Evolutionary conservation across 768 basidiomycete genomes (phyloP), one percentile per base, ranked within the genome.

Genomic region (Lactarius quietus): DNA sequence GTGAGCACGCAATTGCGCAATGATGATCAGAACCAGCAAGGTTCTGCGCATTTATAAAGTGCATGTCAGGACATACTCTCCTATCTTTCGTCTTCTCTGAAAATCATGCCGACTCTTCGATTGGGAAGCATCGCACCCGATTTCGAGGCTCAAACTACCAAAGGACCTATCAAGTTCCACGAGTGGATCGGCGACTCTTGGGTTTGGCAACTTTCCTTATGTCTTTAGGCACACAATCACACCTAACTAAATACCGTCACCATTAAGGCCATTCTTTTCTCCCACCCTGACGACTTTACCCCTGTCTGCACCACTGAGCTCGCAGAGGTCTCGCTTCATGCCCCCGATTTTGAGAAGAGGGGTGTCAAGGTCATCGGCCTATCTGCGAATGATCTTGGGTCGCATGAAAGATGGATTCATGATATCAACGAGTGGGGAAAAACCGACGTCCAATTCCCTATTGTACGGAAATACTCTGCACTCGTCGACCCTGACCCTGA

Each of bases 221-320:
- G 12, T 15, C 14, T 36, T 26, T 7, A 3, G 15, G 20, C 29
- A 0, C 3, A 36, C 23, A 7, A 28, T 57, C 58, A 39, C 57
- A 33, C 12, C 35, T 14, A 43, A 12, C 33, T 43, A 41, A 33
- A 29, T 36, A n/a, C 28, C 51, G 35, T 54, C 33, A 39, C 48
- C 26, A 26, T 20, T 43, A 64, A 92, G 92, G 90, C 83, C 57
- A 78, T 94, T 74, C 82, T 98, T 63, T 98, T 98, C 85, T 96
- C 94, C 35, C 95, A 97, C 77, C 94, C 94, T 1, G 95, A 90
- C 52, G 90, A 93, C 74, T 93, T 93, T 74, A 92, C 90, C n/a
- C 90, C 91, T 57, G 89, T 95, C 59, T 95, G 92, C 84, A 95
- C 97, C 56, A 99, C 97, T 61, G 97, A 98, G 80, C 89, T 98